Base-by-base conservation (phyloP, 2,329 filamentous ascomycete species). In the Alternaria tenuissima region DNA sequence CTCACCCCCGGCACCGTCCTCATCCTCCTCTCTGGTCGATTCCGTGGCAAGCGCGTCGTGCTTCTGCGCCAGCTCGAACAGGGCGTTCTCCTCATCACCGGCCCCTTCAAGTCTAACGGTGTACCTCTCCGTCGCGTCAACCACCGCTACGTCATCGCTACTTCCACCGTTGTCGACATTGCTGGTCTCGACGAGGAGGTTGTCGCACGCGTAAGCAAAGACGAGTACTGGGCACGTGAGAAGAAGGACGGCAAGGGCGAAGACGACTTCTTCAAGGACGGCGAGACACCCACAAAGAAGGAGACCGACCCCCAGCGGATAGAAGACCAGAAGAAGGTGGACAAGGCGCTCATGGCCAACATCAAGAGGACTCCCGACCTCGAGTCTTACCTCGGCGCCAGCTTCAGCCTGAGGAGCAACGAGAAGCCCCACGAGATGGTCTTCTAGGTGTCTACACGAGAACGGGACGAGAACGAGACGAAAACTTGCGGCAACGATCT, bases 391-490 rank as follows among this genome's bases (percentile, higher is more conserved):
- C 91, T 99, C 76, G 87, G 88, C 79, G 92, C 91, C 82, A 93
- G 91, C 81, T 99, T 99, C 91, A 96, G 91, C 88, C 88, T 99
- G 85, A 91, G 94, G 86, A 96, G 94, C 87, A 94, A 94, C 81
- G 94, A 99, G 88, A 93, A 94, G 89, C 95, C 95, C 83, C 95
- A 99, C 86, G 93, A 97, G 89, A 98, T 99, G 95, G 92, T 93
- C 84, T 99, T 94, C 88, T 99, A 68, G 54, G 49, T 9, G 30
- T 36, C 16, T 20, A 28, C 14, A 34, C 39, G 30, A 30, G 3
- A 18, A 18, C 16, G 2, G 12, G 7, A 16, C 46, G 46, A 36
- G 18, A n/a, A 36, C 20, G 20, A 12, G 5, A 7, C 46, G 3
- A 22, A 32, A 8, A 26, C n/a, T 12, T 38, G 46, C 46, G 20